Evolutionary conservation across 2,329 filamentous ascomycete species (phyloP), one percentile per base, ranked within the genome.

Genomic region (Clarireedia hainanense): DNA sequence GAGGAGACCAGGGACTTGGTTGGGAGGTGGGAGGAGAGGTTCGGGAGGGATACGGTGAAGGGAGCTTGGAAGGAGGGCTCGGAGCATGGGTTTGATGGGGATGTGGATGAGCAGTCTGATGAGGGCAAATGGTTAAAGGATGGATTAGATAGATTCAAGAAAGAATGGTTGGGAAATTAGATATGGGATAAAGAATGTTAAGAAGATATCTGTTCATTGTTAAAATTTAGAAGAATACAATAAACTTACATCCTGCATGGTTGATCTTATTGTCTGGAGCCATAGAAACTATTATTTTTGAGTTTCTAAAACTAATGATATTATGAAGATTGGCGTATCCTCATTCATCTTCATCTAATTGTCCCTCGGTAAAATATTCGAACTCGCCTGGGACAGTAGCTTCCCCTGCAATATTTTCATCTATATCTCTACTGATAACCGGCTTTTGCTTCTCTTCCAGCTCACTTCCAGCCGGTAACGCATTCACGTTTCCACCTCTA

Each of bases 311-410:
- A 4, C 30, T 34, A 12, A 4, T 1, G 10, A 34, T 34, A 34
- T 34, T 1, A 4, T 14, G 30, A 34, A 12, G 7, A 3, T 34
- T 34, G 10, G 30, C 9, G 9, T 14, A 12, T 14, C 9, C 12
- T 34, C 9, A 34, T 34, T 34, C 30, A 14, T 47, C 54, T 26
- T 62, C 57, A 14, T 56, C 59, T 37, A 51, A 37, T 46, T 55
- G 57, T 12, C 56, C 56, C 40, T 63, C 61, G 12, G 61, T 58
- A 27, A 57, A 50, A 49, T 64, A 64, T 46, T 61, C 61, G 46
- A 64, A 64, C 3, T 51, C 52, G 9, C 24, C 47, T 15, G 61
- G 61, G 37, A 62, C 42, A 17, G 50, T 53, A 36, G 61, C 61
- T 46, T 59, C 58, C 4, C 48, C 56, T 15, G 27, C 27, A 10